phyloP scores from a whole-genome alignment of 768 basidiomycete genomes.

The Pleurotus giganteus region DNA sequence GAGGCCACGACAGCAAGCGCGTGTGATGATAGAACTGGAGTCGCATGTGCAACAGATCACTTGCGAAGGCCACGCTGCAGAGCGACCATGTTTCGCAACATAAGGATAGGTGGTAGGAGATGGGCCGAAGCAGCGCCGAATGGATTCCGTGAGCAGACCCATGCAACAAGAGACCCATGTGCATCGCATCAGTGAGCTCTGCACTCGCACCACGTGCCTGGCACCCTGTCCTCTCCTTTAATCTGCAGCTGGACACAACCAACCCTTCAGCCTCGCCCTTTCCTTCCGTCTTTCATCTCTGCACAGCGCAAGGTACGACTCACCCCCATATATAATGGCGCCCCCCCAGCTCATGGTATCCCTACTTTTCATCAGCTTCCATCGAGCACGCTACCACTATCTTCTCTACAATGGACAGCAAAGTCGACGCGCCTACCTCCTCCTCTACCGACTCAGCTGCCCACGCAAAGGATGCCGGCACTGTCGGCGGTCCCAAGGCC shows the following conservation, averaged over 20 bases:
- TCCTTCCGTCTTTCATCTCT: conserved; percentile 9
- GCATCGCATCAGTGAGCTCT: background rate
- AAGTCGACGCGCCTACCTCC: conserved; percentile 57
- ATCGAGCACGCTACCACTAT: conserved; percentile 10
- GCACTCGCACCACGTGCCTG: conserved; percentile 7
- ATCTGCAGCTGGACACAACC: background rate
- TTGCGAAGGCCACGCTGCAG: background rate
- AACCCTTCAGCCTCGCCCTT: conserved; percentile 5
- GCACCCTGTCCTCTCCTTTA: conserved; percentile 10
- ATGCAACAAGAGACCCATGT: conserved; percentile 3
- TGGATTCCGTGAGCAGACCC: background rate
- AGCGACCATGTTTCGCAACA: background rate
- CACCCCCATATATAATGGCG: background rate
- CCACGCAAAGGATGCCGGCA: conserved; percentile 33
- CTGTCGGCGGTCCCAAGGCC: conserved; percentile 61
- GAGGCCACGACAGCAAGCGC: background rate
- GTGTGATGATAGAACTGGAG: conserved; percentile 5
- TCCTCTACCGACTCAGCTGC: conserved; percentile 53
- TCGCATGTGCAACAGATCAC: conserved; percentile 9
- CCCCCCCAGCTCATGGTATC: background rate
- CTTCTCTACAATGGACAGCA: conserved; percentile 44
- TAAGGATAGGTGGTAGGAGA: background rate
- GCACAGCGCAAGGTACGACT: conserved; percentile 1
- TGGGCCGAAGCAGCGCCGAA: conserved; percentile 5
- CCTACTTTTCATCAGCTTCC: background rate